Conservation (phyloP, 2,329 filamentous ascomycete genomes). For the Penicillium nordicum region DNA sequence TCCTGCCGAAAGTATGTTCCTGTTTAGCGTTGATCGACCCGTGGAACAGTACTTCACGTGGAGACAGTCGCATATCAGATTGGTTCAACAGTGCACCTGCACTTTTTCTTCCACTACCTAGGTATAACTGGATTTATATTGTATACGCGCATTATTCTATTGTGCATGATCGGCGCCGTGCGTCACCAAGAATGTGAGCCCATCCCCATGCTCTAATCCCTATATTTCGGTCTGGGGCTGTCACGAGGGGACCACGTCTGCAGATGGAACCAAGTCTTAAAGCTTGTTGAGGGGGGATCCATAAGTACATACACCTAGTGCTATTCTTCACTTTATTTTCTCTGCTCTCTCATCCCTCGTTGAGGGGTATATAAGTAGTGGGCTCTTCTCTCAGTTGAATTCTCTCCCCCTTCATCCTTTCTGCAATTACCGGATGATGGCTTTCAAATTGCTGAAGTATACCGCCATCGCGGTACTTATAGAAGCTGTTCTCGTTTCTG, state of each 20-base stretch:
- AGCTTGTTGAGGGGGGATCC: neutral
- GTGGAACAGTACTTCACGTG: constrained; percentile 9
- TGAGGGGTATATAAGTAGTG: neutral
- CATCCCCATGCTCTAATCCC: constrained; percentile 2
- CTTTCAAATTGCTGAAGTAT: constrained; percentile 6
- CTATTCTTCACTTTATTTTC: neutral
- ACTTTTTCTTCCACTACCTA: neutral
- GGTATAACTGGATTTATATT: neutral
- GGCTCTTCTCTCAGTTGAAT: neutral
- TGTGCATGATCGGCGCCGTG: neutral
- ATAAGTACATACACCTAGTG: neutral
- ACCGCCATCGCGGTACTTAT: constrained; percentile 17
- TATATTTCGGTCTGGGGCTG: neutral
- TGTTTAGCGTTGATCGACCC: neutral
- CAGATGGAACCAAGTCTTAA: neutral
- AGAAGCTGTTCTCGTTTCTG: constrained; percentile 22
- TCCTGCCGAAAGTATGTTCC: constrained; percentile 1
- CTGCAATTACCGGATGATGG: constrained; percentile 8
- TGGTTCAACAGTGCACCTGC: constrained; percentile 2
- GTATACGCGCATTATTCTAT: neutral
- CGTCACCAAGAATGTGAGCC: neutral
- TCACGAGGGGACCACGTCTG: neutral
- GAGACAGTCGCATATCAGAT: constrained; percentile 11
- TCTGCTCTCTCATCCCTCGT: neutral
- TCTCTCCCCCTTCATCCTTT: neutral